Base-by-base conservation (phyloP, 1,284 basidiomycete species). In the Earliella scabrosa region DNA sequence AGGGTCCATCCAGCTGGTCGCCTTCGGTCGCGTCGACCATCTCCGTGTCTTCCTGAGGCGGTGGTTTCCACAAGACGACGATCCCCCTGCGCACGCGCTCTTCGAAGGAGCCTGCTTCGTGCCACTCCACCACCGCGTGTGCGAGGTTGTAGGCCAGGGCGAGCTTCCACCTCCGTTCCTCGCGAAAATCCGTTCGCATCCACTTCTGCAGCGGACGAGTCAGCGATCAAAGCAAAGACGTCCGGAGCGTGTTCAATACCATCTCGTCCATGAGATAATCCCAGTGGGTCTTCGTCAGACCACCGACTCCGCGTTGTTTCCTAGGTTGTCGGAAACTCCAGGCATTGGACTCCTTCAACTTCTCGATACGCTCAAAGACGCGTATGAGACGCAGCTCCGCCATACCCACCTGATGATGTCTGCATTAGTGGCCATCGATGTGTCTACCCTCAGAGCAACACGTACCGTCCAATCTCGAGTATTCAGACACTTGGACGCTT, bases 321-420 rank as follows among this genome's bases (percentile, higher is more conserved):
- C 97, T 98, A 1, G 95, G 93, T 68, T 99, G 97, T 45, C 96
- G 80, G 68, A 97, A 93, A 66, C 92, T 92, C 97, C 97, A 99
- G 27, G 85, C 79, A 1, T 88, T 90, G 13, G 82, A 81, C 16
- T 85, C 81, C 73, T 98, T 97, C 61, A 98, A 81, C 45, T 79
- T 74, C 59, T 99, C 95, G 50, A 99, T 88, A 7, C 90, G 82
- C 47, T 96, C 93, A 68, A 97, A 83, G 1, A 93, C 88, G 20
- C 93, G 83, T 31, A 93, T 74, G 44, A 94, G 79, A 56, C 86
- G 81, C 55, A 95, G 69, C 68, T 97, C 94, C 13, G 80, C 78
- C 68, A 90, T 83, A 1, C 90, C 92, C 41, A 93, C 79, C 90
- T 93, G 52, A 50, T 16, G 34, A 16, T 51, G 10, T 45, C 45